These are phyloP conservation scores for Tetrapisispora fleetii DNA, from an alignment of 805 yeast genomes.

Conservation along the genomic window DNA sequence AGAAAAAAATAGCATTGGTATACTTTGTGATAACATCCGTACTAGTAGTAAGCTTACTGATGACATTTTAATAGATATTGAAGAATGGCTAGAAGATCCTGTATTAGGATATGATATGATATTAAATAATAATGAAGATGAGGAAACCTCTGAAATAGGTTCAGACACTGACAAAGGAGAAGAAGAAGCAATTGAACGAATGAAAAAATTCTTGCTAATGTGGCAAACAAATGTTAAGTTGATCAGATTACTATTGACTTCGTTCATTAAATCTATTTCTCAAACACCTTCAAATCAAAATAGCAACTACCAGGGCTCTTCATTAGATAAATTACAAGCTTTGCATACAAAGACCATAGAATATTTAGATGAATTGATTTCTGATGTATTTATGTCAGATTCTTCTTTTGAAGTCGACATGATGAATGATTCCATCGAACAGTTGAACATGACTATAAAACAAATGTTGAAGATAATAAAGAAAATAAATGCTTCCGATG, in stretches of 20 bases:
- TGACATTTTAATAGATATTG: slow-evolving; percentile 59
- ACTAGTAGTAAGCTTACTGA: slow-evolving; percentile 34
- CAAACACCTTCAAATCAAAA: slow-evolving; percentile 20
- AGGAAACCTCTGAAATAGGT: slow-evolving; percentile 15
- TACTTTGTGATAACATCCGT: slow-evolving; percentile 38
- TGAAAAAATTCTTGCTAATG: slow-evolving; percentile 33
- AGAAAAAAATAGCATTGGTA: slow-evolving; percentile 43
- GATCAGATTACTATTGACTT: slow-evolving; percentile 46
- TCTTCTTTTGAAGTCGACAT: slow-evolving; percentile 27
- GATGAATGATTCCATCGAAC: slow-evolving; percentile 15
- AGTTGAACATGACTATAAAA: slow-evolving; percentile 17
- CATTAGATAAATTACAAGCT: slow-evolving; percentile 39
- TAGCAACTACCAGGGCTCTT: slow-evolving; percentile 27
- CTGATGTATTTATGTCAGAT: slow-evolving; percentile 39
- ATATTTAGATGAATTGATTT: slow-evolving; percentile 48
- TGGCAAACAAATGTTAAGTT: slow-evolving; percentile 41
- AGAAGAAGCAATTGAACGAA: slow-evolving; percentile 21
- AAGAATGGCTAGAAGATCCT: slow-evolving; percentile 62
- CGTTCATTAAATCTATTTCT: slow-evolving; percentile 52
- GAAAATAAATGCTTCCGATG: slow-evolving; percentile 38
- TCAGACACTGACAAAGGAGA: slow-evolving; percentile 23
- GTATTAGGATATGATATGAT: slow-evolving; percentile 33
- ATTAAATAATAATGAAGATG: slow-evolving; percentile 22
- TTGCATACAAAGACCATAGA: slow-evolving; percentile 36
- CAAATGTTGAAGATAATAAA: slow-evolving; percentile 33